Evolutionary conservation across 2,329 filamentous ascomycete species (phyloP), one percentile per base, ranked within the genome.

Genomic region (Colletotrichum lini): DNA sequence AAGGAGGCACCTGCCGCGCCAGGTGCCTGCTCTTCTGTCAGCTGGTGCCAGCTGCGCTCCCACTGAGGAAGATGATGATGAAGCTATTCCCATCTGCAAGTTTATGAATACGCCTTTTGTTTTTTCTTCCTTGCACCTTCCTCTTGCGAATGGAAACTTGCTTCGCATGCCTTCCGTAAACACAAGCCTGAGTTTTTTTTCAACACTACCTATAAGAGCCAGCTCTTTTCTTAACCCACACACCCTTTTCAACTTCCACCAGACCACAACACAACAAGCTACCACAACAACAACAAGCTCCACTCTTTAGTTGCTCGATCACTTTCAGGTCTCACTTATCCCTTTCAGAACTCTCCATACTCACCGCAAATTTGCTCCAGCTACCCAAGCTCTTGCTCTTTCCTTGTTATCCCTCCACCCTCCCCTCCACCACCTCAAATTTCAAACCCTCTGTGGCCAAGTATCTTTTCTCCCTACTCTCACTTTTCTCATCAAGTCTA

Each of bases 1-100:
- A n/a, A n/a, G 7, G 8, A 8, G 8, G 0, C 15, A 12, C 50
- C 26, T 12, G 50, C 0, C 0, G 0, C 2, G 30, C 30, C 52
- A 54, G 12, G 18, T 21, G 16, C 2, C 2, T 2, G 30, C 8
- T 1, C 30, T 8, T 0, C 0, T 0, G 2, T 9, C 30, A 45
- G 6, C 44, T n/a, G 44, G 5, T 2, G 9, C 0, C 44, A 40
- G 52, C 52, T 18, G 52, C 1, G 1, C 26, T 30, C 1, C 1
- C 26, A 6, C 6, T 6, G 26, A 30, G 26, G 26, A 30, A 30
- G 26, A 30, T 30, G 26, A 15, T 2, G 7, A 7, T 15, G 58
- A 40, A 26, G 30, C 23, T 40, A 16, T 40, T 61, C 58, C 26
- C n/a, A 61, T 15, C 18, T 38, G 7, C 4, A 2, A 5, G 21